A percentile compares a stretch with the other conserved stretches of the same genome.
Evolutionary conservation across 2,329 filamentous ascomycete species (phyloP).

Genomic region (Colletotrichum lindemuthianum): DNA sequence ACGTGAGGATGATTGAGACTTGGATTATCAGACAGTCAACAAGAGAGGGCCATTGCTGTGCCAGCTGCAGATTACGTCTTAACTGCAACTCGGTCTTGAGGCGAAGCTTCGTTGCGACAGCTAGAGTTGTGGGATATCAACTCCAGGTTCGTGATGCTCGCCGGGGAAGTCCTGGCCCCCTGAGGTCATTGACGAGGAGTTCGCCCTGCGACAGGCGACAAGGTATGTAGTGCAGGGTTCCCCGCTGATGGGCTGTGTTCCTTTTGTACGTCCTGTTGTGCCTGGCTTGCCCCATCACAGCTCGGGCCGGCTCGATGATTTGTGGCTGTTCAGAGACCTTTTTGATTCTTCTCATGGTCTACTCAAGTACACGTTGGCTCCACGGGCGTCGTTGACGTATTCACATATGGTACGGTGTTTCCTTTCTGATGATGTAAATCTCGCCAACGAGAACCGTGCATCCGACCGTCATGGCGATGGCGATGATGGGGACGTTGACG

Average conservation of each 20-base stretch:
- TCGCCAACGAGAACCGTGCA: slow-evolving; percentile 70
- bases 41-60: too few species aligned
- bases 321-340: background rate
- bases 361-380: background rate
- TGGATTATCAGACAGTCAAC: too few species aligned
- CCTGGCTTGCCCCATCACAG: background rate
- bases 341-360: background rate
- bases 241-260: slow-evolving; percentile 3
- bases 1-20: background rate
- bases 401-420: slow-evolving; percentile 45
- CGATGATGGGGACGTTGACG: slow-evolving; percentile 77
- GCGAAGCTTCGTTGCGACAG: background rate
- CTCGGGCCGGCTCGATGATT: background rate
- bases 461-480: slow-evolving; percentile 73
- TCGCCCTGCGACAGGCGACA: background rate
- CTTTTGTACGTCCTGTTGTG: background rate
- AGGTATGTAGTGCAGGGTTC: background rate
- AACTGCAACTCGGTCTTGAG: background rate
- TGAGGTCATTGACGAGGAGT: too few species aligned
- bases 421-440: slow-evolving; percentile 66
- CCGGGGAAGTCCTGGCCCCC: background rate
- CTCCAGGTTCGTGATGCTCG: background rate
- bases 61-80: too few species aligned
- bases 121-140: too few species aligned
- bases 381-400: background rate